phyloP scores from a whole-genome alignment of 805 yeast genomes.

The Nakazawaea wyomingensis region DNA sequence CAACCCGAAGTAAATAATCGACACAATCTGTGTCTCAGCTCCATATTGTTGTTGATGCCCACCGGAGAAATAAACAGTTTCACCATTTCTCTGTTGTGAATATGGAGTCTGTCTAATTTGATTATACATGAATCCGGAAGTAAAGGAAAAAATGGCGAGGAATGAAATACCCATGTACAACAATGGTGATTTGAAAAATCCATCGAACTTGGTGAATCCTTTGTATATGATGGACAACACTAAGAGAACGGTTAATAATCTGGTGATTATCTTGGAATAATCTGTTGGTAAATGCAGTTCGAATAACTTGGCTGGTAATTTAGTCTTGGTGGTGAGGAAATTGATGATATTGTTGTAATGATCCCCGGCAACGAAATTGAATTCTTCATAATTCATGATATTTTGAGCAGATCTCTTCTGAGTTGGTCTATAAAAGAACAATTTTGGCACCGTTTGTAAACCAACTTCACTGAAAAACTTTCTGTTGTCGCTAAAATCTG shows the following conservation, averaged over 20 bases:
- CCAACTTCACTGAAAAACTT: constrained; percentile 45
- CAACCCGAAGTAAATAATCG: constrained; percentile 65
- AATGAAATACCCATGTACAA: constrained; percentile 72
- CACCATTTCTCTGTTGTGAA: constrained; percentile 38
- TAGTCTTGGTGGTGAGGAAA: constrained; percentile 32
- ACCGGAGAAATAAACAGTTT: constrained; percentile 32
- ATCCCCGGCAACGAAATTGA: constrained; percentile 42
- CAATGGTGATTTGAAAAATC: constrained; percentile 43
- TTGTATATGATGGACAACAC: constrained; percentile 25
- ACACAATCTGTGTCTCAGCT: constrained; percentile 83
- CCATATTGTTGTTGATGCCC: constrained; percentile 80
- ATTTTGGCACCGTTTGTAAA: constrained; percentile 74
- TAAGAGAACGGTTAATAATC: constrained; percentile 19
- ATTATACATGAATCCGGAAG: constrained; percentile 91
- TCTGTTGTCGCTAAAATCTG: constrained; percentile 63
- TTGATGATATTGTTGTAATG: constrained; percentile 22
- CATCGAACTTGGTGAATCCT: constrained; percentile 29
- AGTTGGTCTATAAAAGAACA: constrained; percentile 57
- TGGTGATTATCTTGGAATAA: constrained; percentile 32
- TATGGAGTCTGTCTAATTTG: constrained; percentile 72
- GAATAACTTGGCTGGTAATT: constrained; percentile 20
- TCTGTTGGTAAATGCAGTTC: constrained; percentile 36
- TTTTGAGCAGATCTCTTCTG: constrained; percentile 26
- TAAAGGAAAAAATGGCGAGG: constrained; percentile 63
- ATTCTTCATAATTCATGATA: constrained; percentile 30